Conservation (phyloP, 305 asterid genomes). For the Ilex paraguariensis region DNA sequence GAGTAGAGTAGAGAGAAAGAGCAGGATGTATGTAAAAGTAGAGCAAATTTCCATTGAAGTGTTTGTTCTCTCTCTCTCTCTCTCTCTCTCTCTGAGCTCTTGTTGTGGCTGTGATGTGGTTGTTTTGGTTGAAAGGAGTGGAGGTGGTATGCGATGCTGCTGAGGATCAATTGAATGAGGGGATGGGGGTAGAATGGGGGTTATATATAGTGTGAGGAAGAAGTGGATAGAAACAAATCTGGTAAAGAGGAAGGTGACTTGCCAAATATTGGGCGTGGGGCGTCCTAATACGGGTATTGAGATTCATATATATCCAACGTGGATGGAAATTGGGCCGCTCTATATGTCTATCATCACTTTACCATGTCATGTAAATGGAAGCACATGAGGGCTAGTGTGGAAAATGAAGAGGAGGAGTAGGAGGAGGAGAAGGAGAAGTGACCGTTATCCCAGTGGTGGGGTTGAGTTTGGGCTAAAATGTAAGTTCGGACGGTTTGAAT, state of each 20-base stretch:
- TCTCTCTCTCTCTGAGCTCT: slow-evolving; percentile 3
- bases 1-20: slow-evolving; percentile 39
- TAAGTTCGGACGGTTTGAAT: too few species aligned
- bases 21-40: slow-evolving; percentile 38
- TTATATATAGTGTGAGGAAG: background rate
- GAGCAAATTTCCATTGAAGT: slow-evolving; percentile 33
- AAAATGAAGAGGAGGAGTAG: too few species aligned
- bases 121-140: too few species aligned
- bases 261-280: slow-evolving; percentile 7
- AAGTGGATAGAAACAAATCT: slow-evolving; percentile 5
- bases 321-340: slow-evolving; percentile 12
- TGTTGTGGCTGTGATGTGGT: slow-evolving; percentile 1
- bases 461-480: too few species aligned
- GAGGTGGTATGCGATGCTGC: too few species aligned
- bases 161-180: too few species aligned
- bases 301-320: slow-evolving; percentile 9
- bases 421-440: too few species aligned
- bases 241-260: background rate
- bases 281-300: background rate
- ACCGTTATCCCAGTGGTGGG: too few species aligned
- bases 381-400: too few species aligned
- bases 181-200: too few species aligned
- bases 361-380: too few species aligned
- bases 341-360: too few species aligned
- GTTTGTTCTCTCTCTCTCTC: background rate